Conservation (phyloP, 1,139 yeast species). For the Taphrina betulina region DNA sequence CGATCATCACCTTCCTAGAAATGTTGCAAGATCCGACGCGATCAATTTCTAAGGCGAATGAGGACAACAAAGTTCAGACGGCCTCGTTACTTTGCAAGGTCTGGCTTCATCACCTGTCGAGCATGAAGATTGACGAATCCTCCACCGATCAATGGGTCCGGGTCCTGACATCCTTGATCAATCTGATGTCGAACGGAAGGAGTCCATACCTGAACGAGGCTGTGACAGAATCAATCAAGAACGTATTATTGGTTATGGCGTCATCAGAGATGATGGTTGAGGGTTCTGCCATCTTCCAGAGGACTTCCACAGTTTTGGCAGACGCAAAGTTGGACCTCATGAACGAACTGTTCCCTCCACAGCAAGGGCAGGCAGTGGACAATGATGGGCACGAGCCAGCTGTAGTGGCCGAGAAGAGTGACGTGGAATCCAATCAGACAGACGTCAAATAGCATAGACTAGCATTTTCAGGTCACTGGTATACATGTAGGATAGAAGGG, state of each 20-base stretch:
- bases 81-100: slow-evolving; percentile 68
- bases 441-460: no score
- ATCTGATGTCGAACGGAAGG: slow-evolving; percentile 47
- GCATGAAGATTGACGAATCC: slow-evolving; percentile 48
- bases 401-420: no score
- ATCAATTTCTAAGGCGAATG: neutral
- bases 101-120: slow-evolving; percentile 59
- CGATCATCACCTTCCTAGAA: slow-evolving; percentile 10
- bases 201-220: slow-evolving; percentile 48
- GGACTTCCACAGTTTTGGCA: neutral
- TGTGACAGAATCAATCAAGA: slow-evolving; percentile 63
- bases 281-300: neutral
- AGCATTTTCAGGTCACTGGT: no score
- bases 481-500: no score
- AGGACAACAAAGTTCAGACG: slow-evolving; percentile 54
- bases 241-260: slow-evolving; percentile 51
- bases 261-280: slow-evolving; percentile 36
- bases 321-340: slow-evolving; percentile 8
- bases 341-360: slow-evolving; percentile 8
- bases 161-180: slow-evolving; percentile 53
- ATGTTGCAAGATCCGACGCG: slow-evolving; percentile 1
- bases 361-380: no score
- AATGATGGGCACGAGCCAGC: no score
- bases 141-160: slow-evolving; percentile 48
- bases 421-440: no score